Evolutionary conservation across 2,329 filamentous ascomycete species (phyloP), one percentile per base, ranked within the genome.

Genomic region (Colletotrichum filicis): DNA sequence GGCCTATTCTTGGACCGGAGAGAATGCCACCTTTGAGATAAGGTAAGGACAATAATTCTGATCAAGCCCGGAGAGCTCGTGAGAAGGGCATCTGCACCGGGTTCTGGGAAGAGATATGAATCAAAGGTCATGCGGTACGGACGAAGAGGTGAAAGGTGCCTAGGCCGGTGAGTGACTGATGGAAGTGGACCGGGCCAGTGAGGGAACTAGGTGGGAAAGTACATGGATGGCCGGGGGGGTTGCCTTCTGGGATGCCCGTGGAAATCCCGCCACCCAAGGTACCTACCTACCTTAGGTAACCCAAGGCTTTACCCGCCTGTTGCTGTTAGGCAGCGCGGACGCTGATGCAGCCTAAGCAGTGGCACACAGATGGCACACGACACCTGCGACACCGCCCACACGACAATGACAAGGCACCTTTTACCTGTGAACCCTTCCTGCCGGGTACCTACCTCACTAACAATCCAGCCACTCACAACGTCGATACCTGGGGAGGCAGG

Each of bases 251-350:
- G 42, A 12, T 37, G 42, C 35, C 35, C 35, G 42, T 46, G 42
- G 42, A n/a, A 46, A 46, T 46, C 42, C 42, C 42, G n/a, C 42
- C 42, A 42, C 14, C 42, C 7, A 19, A 55, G 52, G 52, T 55
- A 63, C 28, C 26, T 26, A 26, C 24, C 24, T 26, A 26, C 26
- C 56, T 37, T n/a, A 24, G 57, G 57, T 12, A 19, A 19, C 16
- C 16, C 42, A 42, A 64, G 49, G 32, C 67, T 22, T 53, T 14
- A 7, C 28, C 55, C 52, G 62, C 67, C 49, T 57, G 53, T 74
- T 72, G 72, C 49, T 57, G 63, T 74, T 72, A 74, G 68, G 71
- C 71, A 74, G 62, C 71, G 62, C 63, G 52, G 68, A 42, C 52
- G 68, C 58, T 63, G 58, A 62, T 68, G 71, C 68, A 63, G 71